Evolutionary conservation across 2,329 filamentous ascomycete genomes (phyloP).

Genomic region (Lecanicillium sp.): DNA sequence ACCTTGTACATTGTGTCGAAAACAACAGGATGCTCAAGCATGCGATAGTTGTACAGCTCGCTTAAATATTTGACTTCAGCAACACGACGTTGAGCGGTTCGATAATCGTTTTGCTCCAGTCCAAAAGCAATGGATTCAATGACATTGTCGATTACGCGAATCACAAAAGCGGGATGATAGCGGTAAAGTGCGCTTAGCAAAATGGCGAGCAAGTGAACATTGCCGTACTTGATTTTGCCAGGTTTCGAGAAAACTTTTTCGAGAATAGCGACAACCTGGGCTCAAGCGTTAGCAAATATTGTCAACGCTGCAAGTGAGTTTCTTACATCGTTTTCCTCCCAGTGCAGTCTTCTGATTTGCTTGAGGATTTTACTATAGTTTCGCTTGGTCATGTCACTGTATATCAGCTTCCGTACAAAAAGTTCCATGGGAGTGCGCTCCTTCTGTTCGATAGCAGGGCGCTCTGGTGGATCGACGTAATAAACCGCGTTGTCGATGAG

Average conservation of each 20-base stretch:
- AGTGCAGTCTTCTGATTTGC: slow-evolving; percentile 90
- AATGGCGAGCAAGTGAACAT: slow-evolving; percentile 87
- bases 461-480: slow-evolving; percentile 91
- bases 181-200: slow-evolving; percentile 81
- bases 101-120: slow-evolving; percentile 93
- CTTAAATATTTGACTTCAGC: slow-evolving; percentile 94
- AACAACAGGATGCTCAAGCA: slow-evolving; percentile 90
- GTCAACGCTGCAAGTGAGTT: background rate
- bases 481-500: slow-evolving; percentile 97
- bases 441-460: slow-evolving; percentile 92
- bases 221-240: slow-evolving; percentile 94
- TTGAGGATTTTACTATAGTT: slow-evolving; percentile 91
- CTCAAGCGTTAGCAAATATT: slow-evolving; percentile 7
- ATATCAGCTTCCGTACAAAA: slow-evolving; percentile 87
- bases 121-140: slow-evolving; percentile 83
- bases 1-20: slow-evolving; percentile 95
- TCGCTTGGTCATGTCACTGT: slow-evolving; percentile 86
- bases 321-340: slow-evolving; percentile 79
- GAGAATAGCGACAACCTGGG: slow-evolving; percentile 61
- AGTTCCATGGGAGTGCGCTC: slow-evolving; percentile 89
- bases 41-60: slow-evolving; percentile 94
- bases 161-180: slow-evolving; percentile 85
- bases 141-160: slow-evolving; percentile 84
- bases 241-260: slow-evolving; percentile 94
- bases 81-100: slow-evolving; percentile 89